Conservation (phyloP, 805 yeast genomes). For the Saccharomyces paradoxus region DNA sequence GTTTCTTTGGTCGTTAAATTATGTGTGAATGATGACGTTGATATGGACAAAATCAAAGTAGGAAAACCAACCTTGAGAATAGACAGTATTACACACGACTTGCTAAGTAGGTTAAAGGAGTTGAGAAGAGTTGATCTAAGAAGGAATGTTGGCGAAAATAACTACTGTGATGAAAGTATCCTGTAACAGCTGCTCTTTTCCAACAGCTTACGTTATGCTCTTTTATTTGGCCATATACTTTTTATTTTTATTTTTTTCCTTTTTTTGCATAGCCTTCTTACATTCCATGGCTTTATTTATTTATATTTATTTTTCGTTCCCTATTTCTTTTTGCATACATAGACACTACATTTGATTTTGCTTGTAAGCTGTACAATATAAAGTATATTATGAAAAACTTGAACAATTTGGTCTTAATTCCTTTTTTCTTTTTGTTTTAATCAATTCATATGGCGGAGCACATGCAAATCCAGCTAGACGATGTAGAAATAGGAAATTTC, state of each 20-base stretch:
- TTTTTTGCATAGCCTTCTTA: not conserved
- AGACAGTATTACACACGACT: constrained; percentile 15
- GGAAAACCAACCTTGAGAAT: constrained; percentile 7
- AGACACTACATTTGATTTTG: not conserved
- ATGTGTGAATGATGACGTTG: constrained; percentile 11
- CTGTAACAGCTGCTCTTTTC: not conserved
- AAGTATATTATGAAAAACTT: not conserved
- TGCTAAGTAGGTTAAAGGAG: constrained; percentile 12
- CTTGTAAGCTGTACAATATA: not conserved
- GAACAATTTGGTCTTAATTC: not conserved
- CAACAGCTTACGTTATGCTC: not conserved
- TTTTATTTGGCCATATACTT: not conserved
- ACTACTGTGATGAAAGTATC: constrained; percentile 9
- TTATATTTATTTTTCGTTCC: not conserved
- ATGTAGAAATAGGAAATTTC: not conserved
- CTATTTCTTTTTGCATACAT: not conserved
- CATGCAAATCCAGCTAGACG: not conserved
- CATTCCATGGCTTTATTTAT: not conserved
- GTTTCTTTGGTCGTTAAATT: constrained; percentile 14
- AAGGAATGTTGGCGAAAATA: constrained; percentile 27
- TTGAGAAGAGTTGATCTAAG: constrained; percentile 22
- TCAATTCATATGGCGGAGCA: not conserved
- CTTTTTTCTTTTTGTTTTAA: not conserved
- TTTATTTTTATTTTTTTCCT: not conserved
- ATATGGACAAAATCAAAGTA: not conserved